Percentiles rank a stretch among this genome's conserved stretches.
phyloP scores from a whole-genome alignment of 116 monocot genomes.

The Zostera marina region DNA sequence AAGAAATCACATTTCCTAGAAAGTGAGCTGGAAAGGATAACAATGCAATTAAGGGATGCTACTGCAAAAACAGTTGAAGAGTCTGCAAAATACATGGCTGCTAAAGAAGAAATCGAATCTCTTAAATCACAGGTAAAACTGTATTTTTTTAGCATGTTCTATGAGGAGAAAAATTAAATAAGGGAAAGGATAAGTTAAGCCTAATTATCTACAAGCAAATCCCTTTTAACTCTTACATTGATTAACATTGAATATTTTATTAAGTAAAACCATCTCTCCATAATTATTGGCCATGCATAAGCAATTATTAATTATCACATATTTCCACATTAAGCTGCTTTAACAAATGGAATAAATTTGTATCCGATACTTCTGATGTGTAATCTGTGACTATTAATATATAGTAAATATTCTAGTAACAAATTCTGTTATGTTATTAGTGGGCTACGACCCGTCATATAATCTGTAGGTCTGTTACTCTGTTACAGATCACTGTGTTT shows the following conservation, averaged over 20 bases:
- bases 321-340: no score
- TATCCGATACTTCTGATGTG: no score
- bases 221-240: not conserved
- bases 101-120: conserved; percentile 93
- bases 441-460: no score
- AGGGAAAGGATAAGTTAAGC: not conserved
- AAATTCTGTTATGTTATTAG: no score
- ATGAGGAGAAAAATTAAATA: not conserved
- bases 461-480: no score
- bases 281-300: no score
- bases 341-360: no score
- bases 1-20: conserved; percentile 59
- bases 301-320: no score
- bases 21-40: conserved; percentile 45
- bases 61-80: conserved; percentile 50
- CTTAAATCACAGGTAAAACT: conserved; percentile 68
- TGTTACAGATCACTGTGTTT: no score
- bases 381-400: no score
- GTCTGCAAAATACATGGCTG: conserved; percentile 70
- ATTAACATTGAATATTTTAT: not conserved
- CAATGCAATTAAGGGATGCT: conserved; percentile 59
- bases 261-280: no score
- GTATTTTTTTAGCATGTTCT: not conserved
- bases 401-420: no score
- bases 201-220: not conserved